Evolutionary conservation across 176 grass and related monocot genomes (phyloP).

Genomic region (Alloteropsis semialata): DNA sequence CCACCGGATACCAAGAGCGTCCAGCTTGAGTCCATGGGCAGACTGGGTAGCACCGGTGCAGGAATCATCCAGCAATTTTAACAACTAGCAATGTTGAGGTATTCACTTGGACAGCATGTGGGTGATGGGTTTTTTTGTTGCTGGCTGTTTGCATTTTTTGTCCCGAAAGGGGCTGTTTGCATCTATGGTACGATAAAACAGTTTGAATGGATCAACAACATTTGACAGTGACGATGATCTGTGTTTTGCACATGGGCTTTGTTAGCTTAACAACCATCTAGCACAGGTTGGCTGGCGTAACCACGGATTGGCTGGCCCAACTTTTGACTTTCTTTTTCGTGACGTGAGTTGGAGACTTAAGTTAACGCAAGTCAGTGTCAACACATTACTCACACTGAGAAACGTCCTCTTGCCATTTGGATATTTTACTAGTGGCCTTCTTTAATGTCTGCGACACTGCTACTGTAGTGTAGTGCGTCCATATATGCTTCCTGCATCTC

Average conservation of each 20-base stretch:
- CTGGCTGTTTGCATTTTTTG: conserved; percentile 16
- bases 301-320: background rate
- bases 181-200: background rate
- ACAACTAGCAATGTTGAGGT: background rate
- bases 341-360: background rate
- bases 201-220: conserved; percentile 10
- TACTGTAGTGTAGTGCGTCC: background rate
- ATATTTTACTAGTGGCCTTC: background rate
- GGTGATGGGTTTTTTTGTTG: conserved; percentile 28
- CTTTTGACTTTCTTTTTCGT: too few relatives aligned
- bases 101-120: conserved; percentile 21
- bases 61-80: conserved; percentile 13
- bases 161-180: conserved; percentile 9
- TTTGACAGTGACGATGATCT: background rate
- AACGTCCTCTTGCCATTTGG: background rate
- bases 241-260: background rate
- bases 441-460: background rate
- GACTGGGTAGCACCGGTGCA: background rate
- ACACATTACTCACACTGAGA: background rate
- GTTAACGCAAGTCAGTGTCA: background rate
- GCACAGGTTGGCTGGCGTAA: background rate
- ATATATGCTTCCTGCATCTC: background rate
- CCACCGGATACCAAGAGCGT: background rate
- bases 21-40: background rate
- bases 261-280: background rate